Evolutionary conservation across 1,284 basidiomycete genomes (phyloP), one percentile per base, ranked within the genome.

Genomic region (Pseudozyma tsukubaensis): DNA sequence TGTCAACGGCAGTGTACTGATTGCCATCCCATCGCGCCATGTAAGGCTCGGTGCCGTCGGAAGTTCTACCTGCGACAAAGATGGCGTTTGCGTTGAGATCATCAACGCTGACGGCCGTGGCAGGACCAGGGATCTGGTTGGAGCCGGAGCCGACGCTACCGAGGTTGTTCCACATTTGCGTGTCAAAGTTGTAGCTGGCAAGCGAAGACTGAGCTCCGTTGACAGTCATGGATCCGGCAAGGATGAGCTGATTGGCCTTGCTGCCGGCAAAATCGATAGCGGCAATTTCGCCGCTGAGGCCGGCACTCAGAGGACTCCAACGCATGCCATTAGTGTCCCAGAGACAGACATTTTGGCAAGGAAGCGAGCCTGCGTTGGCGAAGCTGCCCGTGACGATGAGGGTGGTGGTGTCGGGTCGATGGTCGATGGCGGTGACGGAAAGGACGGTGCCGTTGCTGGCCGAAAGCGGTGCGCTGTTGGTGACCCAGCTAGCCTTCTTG

Each of bases 361-460:
- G 85, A 18, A 92, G 86, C 0, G 90, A 89, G 9, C 94, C 95
- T 1, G 92, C 93, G 45, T 89, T 88, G 0, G 89, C 86, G 78
- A 99, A 98, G 16, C 91, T 90, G 29, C 96, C 96, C 3, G 92
- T 93, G 6, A 96, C 92, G 54, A 97, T 87, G 56, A 98, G 84
- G 2, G 87, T 88, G 53, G 90, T 88, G 32, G 89, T 85, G 78
- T 90, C 88, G 6, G 89, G 88, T 0, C 92, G 89, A 59, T 88
- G 87, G 6, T 89, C 88, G 78, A 98, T 89, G 0, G 90, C 90
- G 49, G 91, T 90, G 63, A 97, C 92, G 32, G 90, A 86, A 14
- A 92, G 90, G 18, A 86, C 81, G 29, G 68, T 62, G 3, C 61
- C 57, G 13, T 62, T 59, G 11, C 60, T 52, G 35, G 60, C 63